These are phyloP conservation scores for Microbotryomycetes sp. DNA, from an alignment of 1,284 basidiomycete genomes.

Conservation along the genomic window DNA sequence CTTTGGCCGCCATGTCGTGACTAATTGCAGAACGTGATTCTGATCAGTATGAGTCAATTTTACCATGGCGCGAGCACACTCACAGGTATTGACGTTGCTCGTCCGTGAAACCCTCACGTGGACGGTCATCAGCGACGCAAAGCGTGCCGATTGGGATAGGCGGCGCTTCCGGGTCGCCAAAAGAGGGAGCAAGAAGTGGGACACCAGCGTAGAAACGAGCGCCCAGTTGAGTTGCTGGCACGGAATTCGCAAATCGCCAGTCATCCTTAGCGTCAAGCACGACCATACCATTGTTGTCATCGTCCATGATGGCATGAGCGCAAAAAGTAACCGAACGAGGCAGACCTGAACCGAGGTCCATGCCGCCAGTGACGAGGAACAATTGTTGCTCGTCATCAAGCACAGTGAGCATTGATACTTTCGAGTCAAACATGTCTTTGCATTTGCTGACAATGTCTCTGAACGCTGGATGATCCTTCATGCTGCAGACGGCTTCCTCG, in stretches of 20 bases:
- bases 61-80: conserved; percentile 23
- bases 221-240: neutral
- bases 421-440: conserved; percentile 32
- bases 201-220: conserved; percentile 30
- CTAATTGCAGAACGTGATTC: conserved; percentile 3
- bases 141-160: conserved; percentile 36
- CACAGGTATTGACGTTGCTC: conserved; percentile 36
- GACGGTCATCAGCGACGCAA: conserved; percentile 37
- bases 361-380: conserved; percentile 36
- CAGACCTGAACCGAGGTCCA: conserved; percentile 18
- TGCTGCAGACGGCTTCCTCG: conserved; percentile 1
- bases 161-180: conserved; percentile 16
- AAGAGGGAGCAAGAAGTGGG: conserved; percentile 29
- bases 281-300: conserved; percentile 30
- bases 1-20: conserved; percentile 19
- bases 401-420: conserved; percentile 34
- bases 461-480: conserved; percentile 30
- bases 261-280: conserved; percentile 31
- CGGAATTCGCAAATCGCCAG: conserved; percentile 24
- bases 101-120: conserved; percentile 32
- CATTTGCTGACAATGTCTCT: conserved; percentile 33
- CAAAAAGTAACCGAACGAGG: conserved; percentile 33
- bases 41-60: conserved; percentile 30
- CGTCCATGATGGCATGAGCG: conserved; percentile 32
- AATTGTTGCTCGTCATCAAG: conserved; percentile 37